These are phyloP conservation scores for Acer negundo DNA, from an alignment of 345 rosid species.

Conservation along the genomic window DNA sequence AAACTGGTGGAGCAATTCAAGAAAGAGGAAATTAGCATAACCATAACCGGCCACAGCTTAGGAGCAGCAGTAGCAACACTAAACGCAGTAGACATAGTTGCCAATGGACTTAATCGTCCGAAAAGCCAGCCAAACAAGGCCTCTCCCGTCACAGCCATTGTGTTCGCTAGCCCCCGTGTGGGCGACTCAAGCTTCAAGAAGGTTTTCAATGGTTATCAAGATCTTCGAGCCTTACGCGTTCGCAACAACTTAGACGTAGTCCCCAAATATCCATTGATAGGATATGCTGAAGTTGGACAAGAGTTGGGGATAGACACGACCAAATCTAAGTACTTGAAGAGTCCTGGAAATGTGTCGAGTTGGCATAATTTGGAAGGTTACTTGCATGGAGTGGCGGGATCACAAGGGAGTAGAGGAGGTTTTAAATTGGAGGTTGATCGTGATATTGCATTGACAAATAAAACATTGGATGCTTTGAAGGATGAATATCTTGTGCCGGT, in stretches of 20 bases:
- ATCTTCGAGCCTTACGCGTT: slow-evolving; percentile 51
- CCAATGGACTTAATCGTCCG: slow-evolving; percentile 56
- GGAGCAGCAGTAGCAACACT: slow-evolving; percentile 67
- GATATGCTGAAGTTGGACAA: slow-evolving; percentile 66
- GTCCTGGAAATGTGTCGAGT: slow-evolving; percentile 43
- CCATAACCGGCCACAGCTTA: slow-evolving; percentile 63
- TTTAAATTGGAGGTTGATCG: slow-evolving; percentile 62
- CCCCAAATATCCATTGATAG: slow-evolving; percentile 63
- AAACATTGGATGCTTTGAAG: slow-evolving; percentile 50
- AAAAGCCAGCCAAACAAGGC: slow-evolving; percentile 24
- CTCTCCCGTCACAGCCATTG: slow-evolving; percentile 55
- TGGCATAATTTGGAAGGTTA: slow-evolving; percentile 71
- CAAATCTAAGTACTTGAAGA: slow-evolving; percentile 59
- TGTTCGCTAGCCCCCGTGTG: slow-evolving; percentile 71
- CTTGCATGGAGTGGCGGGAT: slow-evolving; percentile 81
- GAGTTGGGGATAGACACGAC: slow-evolving; percentile 65
- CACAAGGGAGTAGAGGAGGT: slow-evolving; percentile 55
- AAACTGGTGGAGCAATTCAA: slow-evolving; percentile 55
- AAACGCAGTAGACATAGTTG: slow-evolving; percentile 58
- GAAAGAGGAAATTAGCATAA: slow-evolving; percentile 72
- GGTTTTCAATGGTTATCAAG: slow-evolving; percentile 29
- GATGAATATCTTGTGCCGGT: slow-evolving; percentile 61
- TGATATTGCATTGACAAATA: slow-evolving; percentile 62
- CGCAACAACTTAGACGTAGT: slow-evolving; percentile 59
- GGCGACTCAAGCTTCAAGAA: slow-evolving; percentile 53